Evolutionary conservation across 495 filamentous ascomycete species (phyloP).

Genomic region (Podospora conica): DNA sequence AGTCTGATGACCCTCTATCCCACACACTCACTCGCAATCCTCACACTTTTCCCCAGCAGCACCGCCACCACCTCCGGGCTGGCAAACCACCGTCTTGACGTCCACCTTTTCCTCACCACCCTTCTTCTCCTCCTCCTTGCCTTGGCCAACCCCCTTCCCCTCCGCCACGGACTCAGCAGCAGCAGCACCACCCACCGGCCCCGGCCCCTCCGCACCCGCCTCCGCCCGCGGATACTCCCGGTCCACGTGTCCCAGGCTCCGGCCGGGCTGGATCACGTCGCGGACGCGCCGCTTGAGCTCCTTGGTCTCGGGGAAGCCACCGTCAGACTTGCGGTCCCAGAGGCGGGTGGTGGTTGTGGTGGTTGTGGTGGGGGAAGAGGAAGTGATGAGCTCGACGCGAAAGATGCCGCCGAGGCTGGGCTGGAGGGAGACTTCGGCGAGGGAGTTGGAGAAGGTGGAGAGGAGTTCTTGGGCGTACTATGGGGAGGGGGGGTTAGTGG

Average conservation of each 20-base stretch:
- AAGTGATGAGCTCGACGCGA: slow-evolving; percentile 50
- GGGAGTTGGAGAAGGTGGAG: slow-evolving; percentile 80
- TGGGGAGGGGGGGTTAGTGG: not conserved
- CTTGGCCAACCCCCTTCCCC: not conserved
- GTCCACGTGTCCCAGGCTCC: slow-evolving; percentile 81
- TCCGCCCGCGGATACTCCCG: slow-evolving; percentile 30
- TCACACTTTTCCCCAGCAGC: slow-evolving; percentile 30
- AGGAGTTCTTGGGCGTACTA: slow-evolving; percentile 96
- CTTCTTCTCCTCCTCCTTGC: not conserved
- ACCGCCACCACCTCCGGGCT: not conserved
- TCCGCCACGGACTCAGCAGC: not conserved
- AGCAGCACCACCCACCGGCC: not conserved
- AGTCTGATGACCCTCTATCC: not conserved
- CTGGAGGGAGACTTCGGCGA: slow-evolving; percentile 88
- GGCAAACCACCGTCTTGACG: not conserved
- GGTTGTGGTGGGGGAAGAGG: slow-evolving; percentile 16
- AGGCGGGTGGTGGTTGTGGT: slow-evolving; percentile 36
- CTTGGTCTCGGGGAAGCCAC: slow-evolving; percentile 90
- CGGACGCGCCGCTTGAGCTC: slow-evolving; percentile 84
- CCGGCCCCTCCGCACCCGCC: not conserved
- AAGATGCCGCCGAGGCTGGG: slow-evolving; percentile 84
- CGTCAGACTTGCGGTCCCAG: slow-evolving; percentile 86
- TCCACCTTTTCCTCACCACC: not conserved
- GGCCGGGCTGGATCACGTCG: slow-evolving; percentile 70
- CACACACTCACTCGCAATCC: slow-evolving; percentile 37